Base-by-base conservation (phyloP, 495 filamentous ascomycete species). In the Endocarpon pusillum region DNA sequence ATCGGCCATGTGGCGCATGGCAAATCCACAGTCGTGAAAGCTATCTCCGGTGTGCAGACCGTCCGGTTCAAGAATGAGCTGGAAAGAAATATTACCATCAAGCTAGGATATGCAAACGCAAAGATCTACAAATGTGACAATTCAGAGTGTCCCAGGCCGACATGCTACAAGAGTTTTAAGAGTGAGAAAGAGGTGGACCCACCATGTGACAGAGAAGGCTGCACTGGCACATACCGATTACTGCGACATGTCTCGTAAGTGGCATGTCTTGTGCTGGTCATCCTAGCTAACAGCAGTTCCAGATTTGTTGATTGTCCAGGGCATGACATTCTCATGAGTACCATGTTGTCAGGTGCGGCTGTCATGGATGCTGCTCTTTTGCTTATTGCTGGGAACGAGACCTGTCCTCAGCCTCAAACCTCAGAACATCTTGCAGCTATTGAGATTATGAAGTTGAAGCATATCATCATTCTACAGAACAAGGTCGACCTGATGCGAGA, bases 261-360 rank as follows among this genome's bases (percentile, higher is more conserved):
- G 22, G 11, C 17, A 16, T n/a, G 20, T 22, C 16, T 8, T 32
- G 29, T 32, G 7, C 16, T 18, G 14, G 9, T 16, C 33, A 35
- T 22, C 4, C 18, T 25, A 25, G 21, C 19, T 30, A 15, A 31
- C 28, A 51, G 45, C 12, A 32, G 32, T 24, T 14, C 32, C 37
- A 84, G 75, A 11, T 97, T 97, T 55, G 91, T 97, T 37, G 89
- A 97, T 58, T 97, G 89, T 69, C 89, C 89, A 22, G 89, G 89
- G 58, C 89, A 97, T 77, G 89, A 97, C 61, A 97, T 97, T 82
- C 84, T 97, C 49, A 97, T 97, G 89, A 94, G 86, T 58, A 97
- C 89, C 39, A 97, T 96, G 89, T 75, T 96, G 61, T 97, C 89
- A 52, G 91, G 89, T 49, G 89, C 89, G 47, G 89, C 89, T 27